phyloP scores from a whole-genome alignment of 176 grass and related monocot genomes.

The Carex pumila region DNA sequence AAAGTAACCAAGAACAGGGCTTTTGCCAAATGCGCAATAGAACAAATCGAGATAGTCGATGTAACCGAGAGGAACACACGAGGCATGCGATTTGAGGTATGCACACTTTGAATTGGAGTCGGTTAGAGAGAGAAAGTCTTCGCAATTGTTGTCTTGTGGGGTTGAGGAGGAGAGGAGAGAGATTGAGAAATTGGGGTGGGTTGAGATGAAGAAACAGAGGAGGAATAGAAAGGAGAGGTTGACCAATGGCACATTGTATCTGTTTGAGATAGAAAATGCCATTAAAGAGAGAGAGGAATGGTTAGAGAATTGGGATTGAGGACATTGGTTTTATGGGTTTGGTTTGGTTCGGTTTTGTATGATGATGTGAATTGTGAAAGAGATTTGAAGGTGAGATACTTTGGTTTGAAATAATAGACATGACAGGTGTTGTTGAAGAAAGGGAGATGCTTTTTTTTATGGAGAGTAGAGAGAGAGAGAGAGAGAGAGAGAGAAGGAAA shows the following conservation, averaged over 20 bases:
- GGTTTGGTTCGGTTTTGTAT: not conserved
- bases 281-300: conserved; percentile 29
- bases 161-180: not conserved
- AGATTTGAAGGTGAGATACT: not conserved
- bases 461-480: not conserved
- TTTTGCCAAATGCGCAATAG: conserved; percentile 40
- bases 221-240: conserved; percentile 28
- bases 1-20: conserved; percentile 31
- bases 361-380: not conserved
- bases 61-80: conserved; percentile 50
- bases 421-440: not conserved
- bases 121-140: conserved; percentile 22
- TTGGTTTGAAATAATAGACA: not conserved
- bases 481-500: not conserved
- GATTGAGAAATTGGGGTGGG: not conserved
- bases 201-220: not conserved
- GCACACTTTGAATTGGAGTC: conserved; percentile 26
- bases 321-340: not conserved
- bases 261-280: conserved; percentile 13
- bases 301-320: conserved; percentile 19
- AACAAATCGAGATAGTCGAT: conserved; percentile 59
- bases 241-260: conserved; percentile 37
- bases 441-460: not conserved
- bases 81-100: conserved; percentile 28
- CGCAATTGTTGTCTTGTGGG: conserved; percentile 20